phyloP scores from a whole-genome alignment of 805 yeast species.

The Pichia scutulata region DNA sequence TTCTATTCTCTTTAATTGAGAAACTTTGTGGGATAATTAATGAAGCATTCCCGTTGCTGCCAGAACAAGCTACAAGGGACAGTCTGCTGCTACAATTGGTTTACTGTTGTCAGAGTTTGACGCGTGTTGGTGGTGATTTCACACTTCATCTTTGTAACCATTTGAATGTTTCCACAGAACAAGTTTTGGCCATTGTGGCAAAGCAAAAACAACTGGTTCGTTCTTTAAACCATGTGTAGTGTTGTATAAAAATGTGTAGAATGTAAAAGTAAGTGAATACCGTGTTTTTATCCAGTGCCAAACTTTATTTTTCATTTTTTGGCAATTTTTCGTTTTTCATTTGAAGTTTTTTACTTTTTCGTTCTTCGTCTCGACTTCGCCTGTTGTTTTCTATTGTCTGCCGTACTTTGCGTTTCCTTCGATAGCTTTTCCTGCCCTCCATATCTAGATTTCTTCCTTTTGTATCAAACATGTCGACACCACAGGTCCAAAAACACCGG shows the following conservation, averaged over 20 bases:
- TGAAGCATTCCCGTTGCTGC: constrained; percentile 27
- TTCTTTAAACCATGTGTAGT: neutral
- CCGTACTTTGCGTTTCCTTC: neutral
- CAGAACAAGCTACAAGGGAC: constrained; percentile 39
- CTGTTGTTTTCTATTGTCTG: neutral
- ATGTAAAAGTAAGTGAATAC: too few relatives aligned
- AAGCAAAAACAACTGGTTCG: constrained; percentile 35
- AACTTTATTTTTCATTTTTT: too few relatives aligned
- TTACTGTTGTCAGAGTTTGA: constrained; percentile 82
- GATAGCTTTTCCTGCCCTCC: neutral
- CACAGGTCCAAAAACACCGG: neutral
- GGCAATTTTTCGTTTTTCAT: neutral
- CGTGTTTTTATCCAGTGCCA: too few relatives aligned
- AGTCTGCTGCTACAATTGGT: constrained; percentile 75
- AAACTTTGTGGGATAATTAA: constrained; percentile 26
- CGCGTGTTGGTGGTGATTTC: constrained; percentile 64
- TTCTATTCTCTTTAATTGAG: constrained; percentile 28
- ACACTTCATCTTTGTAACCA: constrained; percentile 26
- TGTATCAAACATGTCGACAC: neutral
- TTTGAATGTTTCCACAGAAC: constrained; percentile 18
- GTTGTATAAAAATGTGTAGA: too few relatives aligned
- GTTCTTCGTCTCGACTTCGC: neutral
- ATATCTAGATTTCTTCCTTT: neutral
- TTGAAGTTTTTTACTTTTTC: too few relatives aligned
- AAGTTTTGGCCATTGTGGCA: constrained; percentile 21